Base-by-base conservation (phyloP, 768 basidiomycete species). In the Kondoa subrosea region DNA sequence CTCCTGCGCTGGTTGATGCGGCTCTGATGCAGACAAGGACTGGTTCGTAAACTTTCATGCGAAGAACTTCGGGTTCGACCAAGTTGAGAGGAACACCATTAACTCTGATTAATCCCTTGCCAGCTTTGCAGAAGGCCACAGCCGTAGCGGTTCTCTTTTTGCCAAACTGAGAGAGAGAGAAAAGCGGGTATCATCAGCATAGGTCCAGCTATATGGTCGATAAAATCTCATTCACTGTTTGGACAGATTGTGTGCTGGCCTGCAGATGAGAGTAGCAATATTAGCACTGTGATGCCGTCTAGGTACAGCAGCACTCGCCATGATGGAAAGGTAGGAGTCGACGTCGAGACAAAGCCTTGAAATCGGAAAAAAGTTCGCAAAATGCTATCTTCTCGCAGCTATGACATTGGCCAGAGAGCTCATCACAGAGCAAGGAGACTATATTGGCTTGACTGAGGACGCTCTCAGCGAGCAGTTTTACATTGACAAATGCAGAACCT, bases 41-140 rank as follows among this genome's bases (percentile, higher is more conserved):
- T 40, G 66, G 69, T 79, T 96, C 93, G 80, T 97, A 99, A 74
- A 96, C 85, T 82, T 99, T 99, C 81, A 93, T 85, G 74, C 95
- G 91, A 74, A 99, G 83, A 78, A 95, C 87, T 79, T 90, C 88
- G 66, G 95, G 91, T 78, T 88, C 88, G 76, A 93, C 85, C 76
- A 97, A 90, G 79, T 86, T 84, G 81, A 99, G 89, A 76, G 95
- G 95, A 65, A 89, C 88, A 71, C 93, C 92, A 76, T 99, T 96
- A 78, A 99, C 84, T 76, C 91, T 89, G 78, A 99, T 88, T 75
- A 93, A 83, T 65, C 95, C 95, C 56, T 69, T 69, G 69, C 69
- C 69, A 25, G 66, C 58, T 34, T 67, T 69, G 92, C 90, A 68
- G 78, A 77, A 56, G 31, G 67, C 67, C 34, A 65, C 62, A 33